Conservation (phyloP, 2,329 filamentous ascomycete genomes). For the Grosmannia clavigera region DNA sequence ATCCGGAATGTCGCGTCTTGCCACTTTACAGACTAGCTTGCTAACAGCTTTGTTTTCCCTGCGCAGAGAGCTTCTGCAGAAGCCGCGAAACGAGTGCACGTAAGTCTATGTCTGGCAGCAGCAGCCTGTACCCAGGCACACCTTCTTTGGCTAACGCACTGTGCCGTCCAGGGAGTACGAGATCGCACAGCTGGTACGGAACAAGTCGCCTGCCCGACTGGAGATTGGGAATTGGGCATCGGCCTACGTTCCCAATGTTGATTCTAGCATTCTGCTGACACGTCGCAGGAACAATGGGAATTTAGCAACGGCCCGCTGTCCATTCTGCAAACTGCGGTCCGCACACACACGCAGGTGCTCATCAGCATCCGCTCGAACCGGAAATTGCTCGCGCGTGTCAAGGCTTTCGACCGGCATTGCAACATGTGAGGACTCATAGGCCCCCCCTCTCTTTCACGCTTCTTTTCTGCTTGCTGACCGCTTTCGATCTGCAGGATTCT, state of each 20-base stretch:
- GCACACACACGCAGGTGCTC: conserved; percentile 87
- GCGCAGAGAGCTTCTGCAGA: conserved; percentile 12
- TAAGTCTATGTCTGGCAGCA: not conserved
- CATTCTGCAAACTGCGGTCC: conserved; percentile 92
- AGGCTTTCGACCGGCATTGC: conserved; percentile 97
- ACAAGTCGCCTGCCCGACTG: not conserved
- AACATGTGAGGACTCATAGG: conserved; percentile 53
- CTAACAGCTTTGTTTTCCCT: not conserved
- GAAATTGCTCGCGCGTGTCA: conserved; percentile 92
- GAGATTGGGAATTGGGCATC: not conserved
- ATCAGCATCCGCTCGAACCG: conserved; percentile 98
- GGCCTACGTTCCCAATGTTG: too few relatives aligned
- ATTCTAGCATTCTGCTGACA: not conserved
- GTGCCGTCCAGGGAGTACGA: conserved; percentile 62
- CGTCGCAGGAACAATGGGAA: conserved; percentile 34
- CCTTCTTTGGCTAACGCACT: not conserved
- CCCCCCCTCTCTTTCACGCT: not conserved
- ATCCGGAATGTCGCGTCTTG: not conserved
- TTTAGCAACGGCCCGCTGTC: conserved; percentile 51
- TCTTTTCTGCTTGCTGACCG: not conserved
- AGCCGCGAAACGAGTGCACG: conserved; percentile 14
- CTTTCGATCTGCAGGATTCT: conserved; percentile 13
- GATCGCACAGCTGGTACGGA: conserved; percentile 51
- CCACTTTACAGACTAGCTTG: not conserved
- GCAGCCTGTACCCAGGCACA: too few relatives aligned